phyloP scores from a whole-genome alignment of 2,329 filamentous ascomycete species.

The Podosphaera fusca region DNA sequence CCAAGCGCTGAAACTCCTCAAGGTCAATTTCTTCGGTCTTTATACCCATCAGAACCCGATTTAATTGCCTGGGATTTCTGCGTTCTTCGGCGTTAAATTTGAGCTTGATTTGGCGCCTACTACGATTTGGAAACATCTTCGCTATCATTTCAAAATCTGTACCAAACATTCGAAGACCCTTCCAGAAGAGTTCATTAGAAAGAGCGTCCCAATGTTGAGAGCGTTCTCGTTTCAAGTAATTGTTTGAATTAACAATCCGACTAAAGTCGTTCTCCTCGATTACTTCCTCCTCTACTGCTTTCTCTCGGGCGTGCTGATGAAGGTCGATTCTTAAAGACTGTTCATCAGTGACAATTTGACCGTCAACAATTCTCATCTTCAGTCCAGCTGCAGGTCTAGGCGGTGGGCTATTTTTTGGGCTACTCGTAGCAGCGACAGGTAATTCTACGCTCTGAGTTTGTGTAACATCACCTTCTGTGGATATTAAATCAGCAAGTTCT shows the following conservation, averaged over 20 bases:
- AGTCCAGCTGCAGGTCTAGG: constrained; percentile 3
- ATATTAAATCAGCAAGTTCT: constrained; percentile 6
- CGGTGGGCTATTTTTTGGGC: background rate
- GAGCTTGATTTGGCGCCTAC: constrained; percentile 51
- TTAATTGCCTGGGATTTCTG: constrained; percentile 37
- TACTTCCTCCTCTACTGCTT: constrained; percentile 30
- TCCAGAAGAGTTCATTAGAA: constrained; percentile 55
- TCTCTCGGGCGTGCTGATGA: constrained; percentile 35
- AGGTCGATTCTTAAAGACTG: constrained; percentile 44
- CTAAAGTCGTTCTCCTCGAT: constrained; percentile 61
- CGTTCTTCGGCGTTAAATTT: constrained; percentile 68
- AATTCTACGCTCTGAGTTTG: constrained; percentile 16
- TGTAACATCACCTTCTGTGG: constrained; percentile 13
- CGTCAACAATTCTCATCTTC: constrained; percentile 18
- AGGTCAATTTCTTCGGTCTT: constrained; percentile 34
- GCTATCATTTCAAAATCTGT: constrained; percentile 67
- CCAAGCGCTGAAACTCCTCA: constrained; percentile 33
- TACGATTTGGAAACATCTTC: constrained; percentile 50
- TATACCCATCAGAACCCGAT: constrained; percentile 36
- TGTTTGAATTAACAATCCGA: constrained; percentile 41
- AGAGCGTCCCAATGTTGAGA: constrained; percentile 47
- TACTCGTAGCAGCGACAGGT: background rate
- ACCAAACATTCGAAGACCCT: constrained; percentile 51
- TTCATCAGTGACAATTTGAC: constrained; percentile 49
- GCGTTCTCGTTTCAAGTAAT: constrained; percentile 41